Percentiles rank a stretch among this genome's conserved stretches.
Conservation (phyloP, 1,284 basidiomycete genomes). For the Trichosporon coremiiforme region DNA sequence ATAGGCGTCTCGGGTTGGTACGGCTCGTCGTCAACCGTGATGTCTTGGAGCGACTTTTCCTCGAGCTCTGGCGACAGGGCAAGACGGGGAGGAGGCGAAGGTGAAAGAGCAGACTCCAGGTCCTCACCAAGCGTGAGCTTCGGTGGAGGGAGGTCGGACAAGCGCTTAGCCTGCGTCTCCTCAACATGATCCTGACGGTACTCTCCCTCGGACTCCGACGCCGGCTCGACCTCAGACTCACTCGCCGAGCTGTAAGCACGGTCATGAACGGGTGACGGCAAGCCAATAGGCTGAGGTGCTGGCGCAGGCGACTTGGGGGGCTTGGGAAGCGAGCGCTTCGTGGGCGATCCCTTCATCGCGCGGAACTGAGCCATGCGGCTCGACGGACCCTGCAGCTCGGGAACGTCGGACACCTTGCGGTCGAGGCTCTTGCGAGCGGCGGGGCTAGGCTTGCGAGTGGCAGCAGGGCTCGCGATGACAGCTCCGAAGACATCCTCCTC, state of each 20-base stretch:
- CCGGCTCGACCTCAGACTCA: neutral
- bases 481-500: conserved; percentile 29
- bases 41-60: conserved; percentile 17
- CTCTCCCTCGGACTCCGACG: neutral
- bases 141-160: conserved; percentile 18
- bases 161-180: conserved; percentile 3
- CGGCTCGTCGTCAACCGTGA: neutral
- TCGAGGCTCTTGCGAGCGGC: conserved; percentile 23
- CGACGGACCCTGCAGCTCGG: conserved; percentile 47
- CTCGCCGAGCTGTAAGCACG: conserved; percentile 5
- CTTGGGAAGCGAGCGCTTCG: conserved; percentile 24
- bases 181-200: neutral
- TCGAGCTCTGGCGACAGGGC: conserved; percentile 22
- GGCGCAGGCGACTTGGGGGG: conserved; percentile 43
- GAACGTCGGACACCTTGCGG: conserved; percentile 33
- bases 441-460: conserved; percentile 11
- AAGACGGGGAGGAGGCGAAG: conserved; percentile 7
- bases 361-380: conserved; percentile 38
- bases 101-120: neutral
- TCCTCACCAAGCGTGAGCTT: conserved; percentile 17
- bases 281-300: conserved; percentile 37
- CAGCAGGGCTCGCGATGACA: conserved; percentile 26
- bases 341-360: conserved; percentile 21
- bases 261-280: conserved; percentile 44
- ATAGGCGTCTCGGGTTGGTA: conserved; percentile 8